phyloP scores from a whole-genome alignment of 1,139 yeast species.

The Magnusiomyces ingens region DNA sequence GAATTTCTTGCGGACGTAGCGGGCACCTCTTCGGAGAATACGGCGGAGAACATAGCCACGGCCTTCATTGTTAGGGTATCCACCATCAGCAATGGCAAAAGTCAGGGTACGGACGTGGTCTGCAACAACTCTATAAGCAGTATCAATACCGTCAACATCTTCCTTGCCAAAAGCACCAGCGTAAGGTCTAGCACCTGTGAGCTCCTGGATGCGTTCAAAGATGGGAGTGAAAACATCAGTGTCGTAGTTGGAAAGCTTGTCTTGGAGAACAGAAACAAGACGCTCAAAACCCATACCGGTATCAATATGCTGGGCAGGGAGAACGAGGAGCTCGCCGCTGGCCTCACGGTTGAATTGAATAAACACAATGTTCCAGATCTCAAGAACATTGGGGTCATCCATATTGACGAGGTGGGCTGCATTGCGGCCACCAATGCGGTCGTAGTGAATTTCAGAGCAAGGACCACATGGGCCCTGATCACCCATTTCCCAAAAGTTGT shows the following conservation, averaged over 20 bases:
- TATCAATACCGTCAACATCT: slow-evolving; percentile 89
- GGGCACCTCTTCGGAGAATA: slow-evolving; percentile 94
- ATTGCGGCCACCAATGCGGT: slow-evolving; percentile 95
- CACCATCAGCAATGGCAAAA: slow-evolving; percentile 96
- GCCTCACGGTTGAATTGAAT: slow-evolving; percentile 94
- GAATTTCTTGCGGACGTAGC: slow-evolving; percentile 94
- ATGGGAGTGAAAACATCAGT: slow-evolving; percentile 93
- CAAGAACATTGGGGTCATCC: slow-evolving; percentile 97
- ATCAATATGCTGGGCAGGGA: slow-evolving; percentile 93
- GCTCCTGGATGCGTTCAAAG: slow-evolving; percentile 77
- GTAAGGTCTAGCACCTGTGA: slow-evolving; percentile 88
- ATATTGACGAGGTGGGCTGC: slow-evolving; percentile 83
- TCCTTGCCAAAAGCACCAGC: slow-evolving; percentile 89
- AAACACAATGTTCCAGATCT: slow-evolving; percentile 96
- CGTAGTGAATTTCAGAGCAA: slow-evolving; percentile 95
- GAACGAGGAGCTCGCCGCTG: slow-evolving; percentile 67
- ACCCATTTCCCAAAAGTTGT: slow-evolving; percentile 99
- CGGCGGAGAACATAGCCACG: slow-evolving; percentile 97
- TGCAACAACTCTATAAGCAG: slow-evolving; percentile 96
- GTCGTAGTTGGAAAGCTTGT: slow-evolving; percentile 87
- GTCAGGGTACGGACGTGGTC: slow-evolving; percentile 97
- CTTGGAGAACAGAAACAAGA: slow-evolving; percentile 87
- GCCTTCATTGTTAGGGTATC: slow-evolving; percentile 98
- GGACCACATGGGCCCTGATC: slow-evolving; percentile 99
- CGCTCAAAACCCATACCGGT: slow-evolving; percentile 99